Evolutionary conservation across 306 rosid genomes (phyloP).

Genomic region (Aeschynomene evenia): DNA sequence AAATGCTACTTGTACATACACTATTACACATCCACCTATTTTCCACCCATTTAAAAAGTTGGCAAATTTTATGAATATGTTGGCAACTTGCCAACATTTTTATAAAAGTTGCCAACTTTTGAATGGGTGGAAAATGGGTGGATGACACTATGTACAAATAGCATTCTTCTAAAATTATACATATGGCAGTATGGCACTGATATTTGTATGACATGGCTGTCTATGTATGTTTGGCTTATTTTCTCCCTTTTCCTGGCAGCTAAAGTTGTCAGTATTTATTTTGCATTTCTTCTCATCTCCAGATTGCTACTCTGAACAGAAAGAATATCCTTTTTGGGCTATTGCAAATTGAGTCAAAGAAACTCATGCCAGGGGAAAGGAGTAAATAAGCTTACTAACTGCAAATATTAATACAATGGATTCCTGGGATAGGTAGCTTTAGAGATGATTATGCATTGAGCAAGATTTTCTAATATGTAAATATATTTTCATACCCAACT

Average conservation of each 20-base stretch:
- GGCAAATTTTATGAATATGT: too few relatives aligned
- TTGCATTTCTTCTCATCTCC: background rate
- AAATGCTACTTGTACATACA: too few relatives aligned
- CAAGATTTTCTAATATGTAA: background rate
- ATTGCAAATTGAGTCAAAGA: slow-evolving; percentile 1
- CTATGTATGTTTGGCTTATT: background rate
- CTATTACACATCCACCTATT: too few relatives aligned
- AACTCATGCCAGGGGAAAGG: background rate
- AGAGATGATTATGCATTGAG: background rate
- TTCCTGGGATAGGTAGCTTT: background rate
- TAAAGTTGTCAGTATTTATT: background rate
- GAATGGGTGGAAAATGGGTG: too few relatives aligned
- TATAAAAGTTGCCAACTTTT: too few relatives aligned
- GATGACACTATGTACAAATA: too few relatives aligned
- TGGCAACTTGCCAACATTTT: too few relatives aligned
- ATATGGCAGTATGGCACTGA: background rate
- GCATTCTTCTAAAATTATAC: too few relatives aligned
- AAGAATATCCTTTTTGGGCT: background rate
- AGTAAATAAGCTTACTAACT: background rate
- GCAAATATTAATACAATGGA: background rate
- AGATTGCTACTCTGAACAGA: background rate
- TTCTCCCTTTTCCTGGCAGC: background rate
- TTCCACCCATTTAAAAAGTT: too few relatives aligned
- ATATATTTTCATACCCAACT: background rate
- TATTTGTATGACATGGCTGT: background rate